Evolutionary conservation across 768 basidiomycete species (phyloP).

Genomic region (Pleurotus salmoneostramineus): DNA sequence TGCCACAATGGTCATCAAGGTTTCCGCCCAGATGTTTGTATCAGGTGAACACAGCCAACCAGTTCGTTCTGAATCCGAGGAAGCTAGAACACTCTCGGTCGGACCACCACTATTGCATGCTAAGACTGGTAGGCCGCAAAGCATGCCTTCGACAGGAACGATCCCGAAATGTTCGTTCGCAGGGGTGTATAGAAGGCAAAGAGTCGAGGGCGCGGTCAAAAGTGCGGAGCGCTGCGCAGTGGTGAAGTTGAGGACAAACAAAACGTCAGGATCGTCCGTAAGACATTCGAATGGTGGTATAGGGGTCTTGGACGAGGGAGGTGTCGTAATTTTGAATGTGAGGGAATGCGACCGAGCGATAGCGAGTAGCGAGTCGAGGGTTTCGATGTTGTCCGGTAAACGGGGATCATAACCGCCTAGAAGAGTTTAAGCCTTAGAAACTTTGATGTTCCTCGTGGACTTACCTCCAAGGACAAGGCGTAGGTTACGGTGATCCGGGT

Average conservation of each 20-base stretch:
- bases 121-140: constrained; percentile 84
- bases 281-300: constrained; percentile 39
- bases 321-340: constrained; percentile 53
- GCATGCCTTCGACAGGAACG: constrained; percentile 93
- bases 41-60: constrained; percentile 75
- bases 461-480: constrained; percentile 80
- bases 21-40: constrained; percentile 64
- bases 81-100: constrained; percentile 69
- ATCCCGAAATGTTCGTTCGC: constrained; percentile 97
- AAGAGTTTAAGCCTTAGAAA: neutral
- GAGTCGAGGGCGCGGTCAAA: constrained; percentile 60
- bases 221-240: constrained; percentile 80
- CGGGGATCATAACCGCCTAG: constrained; percentile 90
- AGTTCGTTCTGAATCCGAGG: constrained; percentile 44
- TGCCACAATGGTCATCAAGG: constrained; percentile 54
- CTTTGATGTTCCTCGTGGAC: constrained; percentile 9
- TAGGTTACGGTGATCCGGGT: constrained; percentile 25
- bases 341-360: constrained; percentile 52
- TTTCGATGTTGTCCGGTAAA: constrained; percentile 77
- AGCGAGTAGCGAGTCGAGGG: constrained; percentile 57
- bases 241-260: constrained; percentile 92
- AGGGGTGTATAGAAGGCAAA: constrained; percentile 88
- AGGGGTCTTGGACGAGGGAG: constrained; percentile 32
- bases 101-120: constrained; percentile 89
- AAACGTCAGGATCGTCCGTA: constrained; percentile 49